phyloP scores from a whole-genome alignment of 73 alveolate genomes.

The Breviolum minutum region DNA sequence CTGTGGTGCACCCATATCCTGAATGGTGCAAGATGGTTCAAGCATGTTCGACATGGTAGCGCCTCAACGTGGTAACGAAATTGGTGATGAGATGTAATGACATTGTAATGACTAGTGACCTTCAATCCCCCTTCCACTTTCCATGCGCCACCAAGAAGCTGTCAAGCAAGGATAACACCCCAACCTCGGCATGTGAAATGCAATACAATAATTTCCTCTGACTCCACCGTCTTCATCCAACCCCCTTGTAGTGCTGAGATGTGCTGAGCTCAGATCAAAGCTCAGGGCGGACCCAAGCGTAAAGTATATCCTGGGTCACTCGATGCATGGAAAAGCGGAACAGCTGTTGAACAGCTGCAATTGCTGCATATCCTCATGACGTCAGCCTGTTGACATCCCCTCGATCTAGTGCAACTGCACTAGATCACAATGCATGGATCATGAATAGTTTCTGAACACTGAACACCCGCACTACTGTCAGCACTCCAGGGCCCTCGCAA shows the following conservation, averaged over 20 bases:
- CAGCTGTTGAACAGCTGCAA: neutral
- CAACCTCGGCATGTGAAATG: neutral
- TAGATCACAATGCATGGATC: neutral
- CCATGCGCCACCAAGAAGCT: neutral
- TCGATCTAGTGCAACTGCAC: neutral
- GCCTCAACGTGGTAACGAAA: neutral
- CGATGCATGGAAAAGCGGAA: neutral
- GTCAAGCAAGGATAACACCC: slow-evolving; percentile 59
- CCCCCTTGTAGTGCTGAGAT: neutral
- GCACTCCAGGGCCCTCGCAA: neutral
- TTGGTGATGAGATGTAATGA: no score
- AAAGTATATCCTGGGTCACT: slow-evolving; percentile 32
- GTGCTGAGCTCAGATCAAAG: slow-evolving; percentile 10
- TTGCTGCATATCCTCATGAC: neutral
- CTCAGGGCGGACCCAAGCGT: slow-evolving; percentile 31
- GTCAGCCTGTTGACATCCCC: no score
- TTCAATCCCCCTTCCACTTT: neutral
- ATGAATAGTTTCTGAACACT: no score
- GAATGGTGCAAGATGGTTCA: neutral
- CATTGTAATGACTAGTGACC: neutral
- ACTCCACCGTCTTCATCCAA: neutral
- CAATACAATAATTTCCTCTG: neutral
- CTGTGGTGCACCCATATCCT: slow-evolving; percentile 82
- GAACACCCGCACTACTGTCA: no score
- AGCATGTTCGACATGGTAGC: neutral